Evolutionary conservation across 2,329 filamentous ascomycete genomes (phyloP).

Genomic region (Sporothrix luriei): DNA sequence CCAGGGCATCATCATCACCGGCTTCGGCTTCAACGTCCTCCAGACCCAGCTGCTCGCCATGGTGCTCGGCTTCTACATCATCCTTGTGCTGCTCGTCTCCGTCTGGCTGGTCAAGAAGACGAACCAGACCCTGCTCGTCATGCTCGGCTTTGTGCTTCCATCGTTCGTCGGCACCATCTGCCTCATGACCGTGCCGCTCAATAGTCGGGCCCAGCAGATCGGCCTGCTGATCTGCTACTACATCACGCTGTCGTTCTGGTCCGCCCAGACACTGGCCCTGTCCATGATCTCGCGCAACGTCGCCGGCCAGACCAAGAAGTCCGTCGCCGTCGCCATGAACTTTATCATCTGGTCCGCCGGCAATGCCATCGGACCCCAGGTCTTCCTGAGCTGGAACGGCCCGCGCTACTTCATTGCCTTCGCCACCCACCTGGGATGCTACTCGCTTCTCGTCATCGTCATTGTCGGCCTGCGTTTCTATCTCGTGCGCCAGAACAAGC

Average conservation of each 20-base stretch:
- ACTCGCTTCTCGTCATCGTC: slow-evolving; percentile 60
- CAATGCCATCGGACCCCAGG: slow-evolving; percentile 56
- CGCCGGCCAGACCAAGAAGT: slow-evolving; percentile 74
- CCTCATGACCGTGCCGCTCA: slow-evolving; percentile 67
- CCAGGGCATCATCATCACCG: slow-evolving; percentile 71
- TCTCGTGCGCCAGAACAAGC: slow-evolving; percentile 58
- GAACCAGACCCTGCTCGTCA: slow-evolving; percentile 67
- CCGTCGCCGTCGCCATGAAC: slow-evolving; percentile 66
- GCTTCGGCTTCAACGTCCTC: slow-evolving; percentile 66
- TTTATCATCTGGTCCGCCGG: slow-evolving; percentile 66
- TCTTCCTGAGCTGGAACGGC: slow-evolving; percentile 62
- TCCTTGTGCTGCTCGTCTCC: slow-evolving; percentile 67
- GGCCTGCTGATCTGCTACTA: slow-evolving; percentile 75
- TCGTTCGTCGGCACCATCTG: slow-evolving; percentile 72
- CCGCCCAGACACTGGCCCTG: slow-evolving; percentile 66
- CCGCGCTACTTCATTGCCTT: slow-evolving; percentile 72
- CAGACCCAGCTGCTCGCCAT: slow-evolving; percentile 74
- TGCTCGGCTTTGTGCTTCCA: slow-evolving; percentile 67
- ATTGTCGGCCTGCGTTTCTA: slow-evolving; percentile 62
- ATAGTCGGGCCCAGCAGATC: slow-evolving; percentile 59
- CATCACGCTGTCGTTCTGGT: slow-evolving; percentile 75
- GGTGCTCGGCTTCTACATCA: slow-evolving; percentile 74
- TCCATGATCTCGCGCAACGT: slow-evolving; percentile 70
- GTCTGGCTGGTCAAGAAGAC: slow-evolving; percentile 68
- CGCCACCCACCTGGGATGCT: slow-evolving; percentile 69